Base-by-base conservation (phyloP, 495 filamentous ascomycete species). In the Penicillium daleae region DNA sequence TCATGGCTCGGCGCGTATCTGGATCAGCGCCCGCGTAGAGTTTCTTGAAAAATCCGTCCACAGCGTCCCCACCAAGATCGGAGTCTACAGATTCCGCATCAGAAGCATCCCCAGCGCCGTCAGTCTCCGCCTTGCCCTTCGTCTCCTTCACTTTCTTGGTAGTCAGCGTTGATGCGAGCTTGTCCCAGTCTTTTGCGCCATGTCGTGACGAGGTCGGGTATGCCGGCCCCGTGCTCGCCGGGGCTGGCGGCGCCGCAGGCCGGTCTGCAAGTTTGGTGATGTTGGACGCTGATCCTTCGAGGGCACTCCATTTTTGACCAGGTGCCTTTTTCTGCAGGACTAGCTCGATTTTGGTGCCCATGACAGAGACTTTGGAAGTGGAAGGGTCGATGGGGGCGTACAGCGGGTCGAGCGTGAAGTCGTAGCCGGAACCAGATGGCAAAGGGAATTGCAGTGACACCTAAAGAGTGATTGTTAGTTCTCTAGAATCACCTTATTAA, bases 121-220 rank as follows among this genome's bases (percentile, higher is more conserved):
- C 68, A 3, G 19, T 57, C 19, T 69, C 68, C 21, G 67, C 64
- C 26, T 46, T 31, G 2, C 67, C 67, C 15, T 61, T 60, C 12
- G 62, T 63, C 1, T 56, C 56, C 39, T 74, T 69, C 58, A 71
- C 66, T 9, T 77, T 76, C 68, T 82, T 84, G 32, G 74, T 76
- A 1, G 83, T 82, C 12, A 89, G 76, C 0, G 85, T 81, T 6
- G 78, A 73, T 2, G 83, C 88, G 4, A 97, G 50, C 63, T 91
- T 91, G 67, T 99, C 96, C 95, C 95, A 98, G 72, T 99, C 82
- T 79, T 97, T 97, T 3, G 90, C 84, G 6, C 94, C 95, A 2
- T 78, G 80, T 53, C 87, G 87, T 17, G 93, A 96, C 31, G 94
- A 97, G 0, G 93, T 96, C 2, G 95, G 95, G 73, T 99, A 98